phyloP scores from a whole-genome alignment of 208 protist genomes.

The Trypanosoma conorhini region DNA sequence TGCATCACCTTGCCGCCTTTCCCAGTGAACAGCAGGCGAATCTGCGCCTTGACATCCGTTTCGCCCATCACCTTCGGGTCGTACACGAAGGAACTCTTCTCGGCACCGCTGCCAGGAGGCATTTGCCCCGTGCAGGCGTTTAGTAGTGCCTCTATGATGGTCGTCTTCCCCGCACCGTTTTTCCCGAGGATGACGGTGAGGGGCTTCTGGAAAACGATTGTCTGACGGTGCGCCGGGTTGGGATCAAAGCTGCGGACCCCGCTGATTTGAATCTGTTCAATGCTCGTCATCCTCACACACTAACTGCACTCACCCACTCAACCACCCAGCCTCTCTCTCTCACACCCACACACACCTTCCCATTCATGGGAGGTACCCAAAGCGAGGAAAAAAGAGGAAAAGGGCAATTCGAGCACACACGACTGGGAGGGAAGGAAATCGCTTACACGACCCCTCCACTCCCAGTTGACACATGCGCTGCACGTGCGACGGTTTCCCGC shows the following conservation, averaged over 20 bases:
- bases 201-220: conserved; percentile 97
- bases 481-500: not conserved
- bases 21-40: conserved; percentile 93
- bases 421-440: not conserved
- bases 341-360: not conserved
- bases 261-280: conserved; percentile 96
- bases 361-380: not conserved
- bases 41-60: conserved; percentile 97
- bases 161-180: conserved; percentile 98
- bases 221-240: conserved; percentile 70
- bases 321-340: no score
- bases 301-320: not conserved
- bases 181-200: conserved; percentile 99
- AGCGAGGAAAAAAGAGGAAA: conserved; percentile 8
- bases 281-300: conserved; percentile 89
- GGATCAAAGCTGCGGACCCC: conserved; percentile 98
- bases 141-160: conserved; percentile 98
- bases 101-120: conserved; percentile 92
- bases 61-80: conserved; percentile 96
- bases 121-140: conserved; percentile 97
- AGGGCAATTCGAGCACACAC: not conserved
- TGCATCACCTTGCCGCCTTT: conserved; percentile 84
- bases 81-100: conserved; percentile 97
- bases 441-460: not conserved
- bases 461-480: not conserved